Conservation (phyloP, 2,329 filamentous ascomycete genomes). For the Alternaria infectoria region DNA sequence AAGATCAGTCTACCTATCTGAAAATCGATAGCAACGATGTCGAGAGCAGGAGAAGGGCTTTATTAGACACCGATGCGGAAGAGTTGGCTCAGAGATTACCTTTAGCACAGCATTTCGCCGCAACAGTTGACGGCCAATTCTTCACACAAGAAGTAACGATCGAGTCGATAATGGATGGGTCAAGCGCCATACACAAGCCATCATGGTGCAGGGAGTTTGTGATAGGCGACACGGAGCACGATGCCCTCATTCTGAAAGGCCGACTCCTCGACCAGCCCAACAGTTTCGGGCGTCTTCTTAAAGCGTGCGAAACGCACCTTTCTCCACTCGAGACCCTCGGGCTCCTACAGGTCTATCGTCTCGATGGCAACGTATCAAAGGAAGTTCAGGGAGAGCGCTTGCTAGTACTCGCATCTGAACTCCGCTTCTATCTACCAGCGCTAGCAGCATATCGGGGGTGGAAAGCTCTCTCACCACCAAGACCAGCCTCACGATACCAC, state of each 20-base stretch:
- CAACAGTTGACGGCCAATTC: constrained; percentile 31
- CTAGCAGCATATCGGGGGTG: constrained; percentile 46
- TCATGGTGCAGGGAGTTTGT: constrained; percentile 55
- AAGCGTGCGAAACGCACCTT: constrained; percentile 23
- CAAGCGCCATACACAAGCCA: constrained; percentile 42
- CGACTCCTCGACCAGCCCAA: constrained; percentile 41
- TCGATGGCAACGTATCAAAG: constrained; percentile 41
- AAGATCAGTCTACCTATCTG: constrained; percentile 29
- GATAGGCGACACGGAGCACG: constrained; percentile 56
- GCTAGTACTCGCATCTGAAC: constrained; percentile 52
- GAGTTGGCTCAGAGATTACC: constrained; percentile 30
- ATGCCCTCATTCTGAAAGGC: constrained; percentile 42
- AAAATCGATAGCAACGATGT: constrained; percentile 17
- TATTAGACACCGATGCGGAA: constrained; percentile 27
- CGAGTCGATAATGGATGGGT: constrained; percentile 20
- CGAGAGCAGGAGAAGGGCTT: constrained; percentile 13
- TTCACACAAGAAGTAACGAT: constrained; percentile 27
- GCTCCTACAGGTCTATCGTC: constrained; percentile 46
- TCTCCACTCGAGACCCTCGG: constrained; percentile 20
- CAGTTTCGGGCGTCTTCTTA: constrained; percentile 16
- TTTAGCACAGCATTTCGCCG: constrained; percentile 34
- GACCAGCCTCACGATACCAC: constrained; percentile 27
- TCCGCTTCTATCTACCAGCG: constrained; percentile 54
- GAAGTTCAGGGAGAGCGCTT: constrained; percentile 16
- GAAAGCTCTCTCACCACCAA: constrained; percentile 15